Evolutionary conservation across 2,329 filamentous ascomycete species (phyloP).

Genomic region (Boeremia lycopersici): DNA sequence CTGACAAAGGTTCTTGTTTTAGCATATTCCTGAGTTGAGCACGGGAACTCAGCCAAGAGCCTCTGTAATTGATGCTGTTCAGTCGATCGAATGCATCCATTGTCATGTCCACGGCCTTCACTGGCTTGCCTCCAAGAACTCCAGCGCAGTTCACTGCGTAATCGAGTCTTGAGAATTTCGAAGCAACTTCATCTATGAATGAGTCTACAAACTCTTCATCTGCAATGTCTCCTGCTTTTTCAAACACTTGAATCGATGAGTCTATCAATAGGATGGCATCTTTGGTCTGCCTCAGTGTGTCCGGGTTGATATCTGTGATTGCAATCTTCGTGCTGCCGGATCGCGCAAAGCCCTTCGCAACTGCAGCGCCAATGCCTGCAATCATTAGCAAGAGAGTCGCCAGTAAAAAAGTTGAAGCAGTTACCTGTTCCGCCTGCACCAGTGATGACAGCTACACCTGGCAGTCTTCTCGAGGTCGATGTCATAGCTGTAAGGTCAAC

Average conservation of each 20-base stretch:
- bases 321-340: slow-evolving; percentile 59
- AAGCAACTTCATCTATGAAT: slow-evolving; percentile 46
- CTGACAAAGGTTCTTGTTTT: slow-evolving; percentile 56
- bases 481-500: slow-evolving; percentile 1
- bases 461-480: slow-evolving; percentile 20
- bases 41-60: slow-evolving; percentile 62
- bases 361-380: slow-evolving; percentile 62
- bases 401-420: not conserved
- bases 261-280: slow-evolving; percentile 28
- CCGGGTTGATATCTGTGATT: slow-evolving; percentile 60
- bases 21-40: slow-evolving; percentile 60
- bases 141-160: slow-evolving; percentile 64
- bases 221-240: slow-evolving; percentile 56
- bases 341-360: slow-evolving; percentile 56
- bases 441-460: slow-evolving; percentile 42
- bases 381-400: not conserved
- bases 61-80: slow-evolving; percentile 63
- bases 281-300: slow-evolving; percentile 45
- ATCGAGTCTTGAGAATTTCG: slow-evolving; percentile 56
- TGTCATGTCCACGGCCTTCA: slow-evolving; percentile 55
- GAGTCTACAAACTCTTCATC: slow-evolving; percentile 54
- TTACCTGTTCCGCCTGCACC: slow-evolving; percentile 45
- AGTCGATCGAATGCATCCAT: slow-evolving; percentile 59
- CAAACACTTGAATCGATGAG: slow-evolving; percentile 38
- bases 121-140: slow-evolving; percentile 51